Conservation (phyloP, 2,329 filamentous ascomycete species). For the Fusarium acutatum region DNA sequence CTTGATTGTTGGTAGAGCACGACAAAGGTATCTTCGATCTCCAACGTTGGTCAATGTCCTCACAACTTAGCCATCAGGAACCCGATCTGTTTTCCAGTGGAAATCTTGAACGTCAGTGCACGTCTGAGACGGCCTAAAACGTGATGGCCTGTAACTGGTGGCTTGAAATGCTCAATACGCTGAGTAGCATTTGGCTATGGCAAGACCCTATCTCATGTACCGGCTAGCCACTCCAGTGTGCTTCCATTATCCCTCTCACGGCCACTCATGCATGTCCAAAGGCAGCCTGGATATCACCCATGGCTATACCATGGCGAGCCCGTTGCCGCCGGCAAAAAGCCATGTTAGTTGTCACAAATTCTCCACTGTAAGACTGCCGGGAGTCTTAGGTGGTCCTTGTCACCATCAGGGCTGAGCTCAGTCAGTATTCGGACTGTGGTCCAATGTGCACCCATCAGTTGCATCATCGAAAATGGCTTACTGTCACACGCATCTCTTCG, state of each 20-base stretch:
- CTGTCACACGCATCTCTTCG: constrained; percentile 13
- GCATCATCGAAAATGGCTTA: background rate
- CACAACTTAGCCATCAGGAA: background rate
- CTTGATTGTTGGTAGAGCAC: constrained; percentile 1
- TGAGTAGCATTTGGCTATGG: background rate
- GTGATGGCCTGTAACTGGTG: background rate
- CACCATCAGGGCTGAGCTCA: background rate
- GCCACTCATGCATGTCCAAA: constrained; percentile 8
- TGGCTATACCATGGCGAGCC: background rate
- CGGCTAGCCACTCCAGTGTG: background rate
- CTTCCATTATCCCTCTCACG: background rate
- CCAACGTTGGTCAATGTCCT: background rate
- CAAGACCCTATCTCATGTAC: constrained; percentile 1
- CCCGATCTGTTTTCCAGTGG: background rate
- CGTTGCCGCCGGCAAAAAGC: constrained; percentile 32
- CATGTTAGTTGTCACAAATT: constrained; percentile 20
- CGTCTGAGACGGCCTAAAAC: background rate
- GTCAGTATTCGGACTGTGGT: background rate
- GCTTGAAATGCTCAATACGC: constrained; percentile 4
- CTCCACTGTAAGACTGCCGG: constrained; percentile 25
- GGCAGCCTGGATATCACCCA: constrained; percentile 9
- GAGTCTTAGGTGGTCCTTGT: background rate
- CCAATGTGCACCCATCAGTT: background rate
- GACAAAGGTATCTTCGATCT: background rate
- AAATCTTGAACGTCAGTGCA: background rate